Evolutionary conservation across 805 yeast species (phyloP), one percentile per base, ranked within the genome.

Genomic region (Priceomyces melissophilus): DNA sequence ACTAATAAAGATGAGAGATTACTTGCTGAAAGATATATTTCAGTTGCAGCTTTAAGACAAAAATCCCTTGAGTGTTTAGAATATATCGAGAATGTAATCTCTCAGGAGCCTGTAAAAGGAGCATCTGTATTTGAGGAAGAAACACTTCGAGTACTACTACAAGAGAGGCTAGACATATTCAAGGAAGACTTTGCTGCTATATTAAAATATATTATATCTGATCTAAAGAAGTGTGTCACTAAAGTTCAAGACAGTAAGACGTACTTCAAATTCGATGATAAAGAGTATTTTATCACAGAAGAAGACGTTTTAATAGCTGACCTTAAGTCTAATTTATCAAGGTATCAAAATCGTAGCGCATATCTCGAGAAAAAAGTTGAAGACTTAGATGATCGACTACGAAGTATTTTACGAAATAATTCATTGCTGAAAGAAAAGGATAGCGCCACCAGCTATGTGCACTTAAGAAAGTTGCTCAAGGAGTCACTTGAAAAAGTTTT

Each of bases 291-390:
- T 1, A 48, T 67, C 6, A 44, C 58, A 1, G 59, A 57, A 4
- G 60, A 58, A 26, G 75, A 69, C 32, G 50, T 59, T 9, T 57
- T 57, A 8, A 55, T 69, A 3, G 53, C 61, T 9, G 49, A 61
- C 25, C 27, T 69, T 15, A 56, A 63, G 33, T 39, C 52, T 6
- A 47, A 45, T 15, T 47, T 61, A 15, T 32, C 40, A 15, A 53
- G 44, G 10, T 40, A 63, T 4, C 40, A 41, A 4, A 54, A 46
- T 12, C 54, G 62, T 7, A 49, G 43, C 7, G 33, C 26, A 1
- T 41, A 49, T 10, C 40, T 65, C 30, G 60, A 58, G 30, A 10
- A 15, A 8, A 51, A 54, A 32, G 39, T 64, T 1, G 39, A 44
- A 9, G 47, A 40, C 7, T 45, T 58, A 2, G 53, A 54, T 11